phyloP scores from a whole-genome alignment of 2,329 filamentous ascomycete species.

The Paecilomyces fulvus region DNA sequence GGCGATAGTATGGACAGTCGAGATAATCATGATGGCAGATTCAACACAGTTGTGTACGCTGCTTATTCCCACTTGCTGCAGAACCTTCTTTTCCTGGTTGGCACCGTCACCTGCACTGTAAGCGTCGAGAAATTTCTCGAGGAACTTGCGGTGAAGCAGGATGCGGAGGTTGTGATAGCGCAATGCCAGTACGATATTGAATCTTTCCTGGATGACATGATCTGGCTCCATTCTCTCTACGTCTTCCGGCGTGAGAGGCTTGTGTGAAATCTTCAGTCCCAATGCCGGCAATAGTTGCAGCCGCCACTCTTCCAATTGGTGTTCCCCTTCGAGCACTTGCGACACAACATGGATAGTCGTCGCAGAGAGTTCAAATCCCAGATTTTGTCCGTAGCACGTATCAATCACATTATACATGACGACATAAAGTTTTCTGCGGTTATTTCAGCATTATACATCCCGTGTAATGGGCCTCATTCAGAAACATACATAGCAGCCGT shows the following conservation, averaged over 20 bases:
- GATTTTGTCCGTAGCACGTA: conserved; percentile 36
- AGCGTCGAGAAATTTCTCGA: conserved; percentile 30
- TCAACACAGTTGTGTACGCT: conserved; percentile 25
- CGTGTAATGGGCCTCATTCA: not conserved
- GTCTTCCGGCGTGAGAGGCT: conserved; percentile 7
- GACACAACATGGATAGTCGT: conserved; percentile 22
- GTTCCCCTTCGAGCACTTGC: conserved; percentile 31
- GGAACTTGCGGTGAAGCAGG: conserved; percentile 34
- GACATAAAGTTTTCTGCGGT: conserved; percentile 20
- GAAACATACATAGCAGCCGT: conserved; percentile 16
- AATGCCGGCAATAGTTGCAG: conserved; percentile 21
- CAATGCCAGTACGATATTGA: conserved; percentile 37
- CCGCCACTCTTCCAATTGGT: conserved; percentile 33
- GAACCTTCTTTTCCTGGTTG: conserved; percentile 12
- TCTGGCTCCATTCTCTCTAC: conserved; percentile 2
- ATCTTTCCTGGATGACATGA: conserved; percentile 17
- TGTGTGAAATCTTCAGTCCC: conserved; percentile 16
- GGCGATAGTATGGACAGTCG: conserved; percentile 14
- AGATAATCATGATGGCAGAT: conserved; percentile 23
- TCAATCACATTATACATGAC: conserved; percentile 30
- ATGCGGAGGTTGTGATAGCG: conserved; percentile 36
- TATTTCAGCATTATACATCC: not conserved
- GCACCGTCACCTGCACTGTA: conserved; percentile 6
- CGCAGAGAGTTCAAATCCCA: conserved; percentile 25
- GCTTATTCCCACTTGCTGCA: conserved; percentile 24